Percentiles rank a stretch among this genome's conserved stretches.
These are phyloP conservation scores for Mimosa pudica DNA, from an alignment of 306 rosid genomes.

Conservation along the genomic window DNA sequence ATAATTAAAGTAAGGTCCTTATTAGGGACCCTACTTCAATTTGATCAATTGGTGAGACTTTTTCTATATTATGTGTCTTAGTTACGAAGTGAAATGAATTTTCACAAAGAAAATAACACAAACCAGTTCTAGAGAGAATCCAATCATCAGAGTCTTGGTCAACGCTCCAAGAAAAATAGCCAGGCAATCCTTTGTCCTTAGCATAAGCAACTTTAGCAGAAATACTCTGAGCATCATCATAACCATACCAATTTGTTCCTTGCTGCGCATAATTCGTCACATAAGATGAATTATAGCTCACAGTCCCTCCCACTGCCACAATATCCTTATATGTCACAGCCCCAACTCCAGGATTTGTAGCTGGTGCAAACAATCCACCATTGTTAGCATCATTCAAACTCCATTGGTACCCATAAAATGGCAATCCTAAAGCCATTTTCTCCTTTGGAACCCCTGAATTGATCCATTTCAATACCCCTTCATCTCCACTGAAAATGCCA, in stretches of 20 bases:
- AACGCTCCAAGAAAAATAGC: slow-evolving; percentile 42
- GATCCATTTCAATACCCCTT: slow-evolving; percentile 42
- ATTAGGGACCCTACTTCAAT: too few species aligned
- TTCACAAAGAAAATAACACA: neutral
- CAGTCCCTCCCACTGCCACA: neutral
- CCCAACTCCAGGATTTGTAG: slow-evolving; percentile 22
- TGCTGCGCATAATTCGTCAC: slow-evolving; percentile 45
- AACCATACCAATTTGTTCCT: slow-evolving; percentile 49
- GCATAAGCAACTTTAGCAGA: slow-evolving; percentile 44
- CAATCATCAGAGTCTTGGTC: slow-evolving; percentile 33
- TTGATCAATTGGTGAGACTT: too few species aligned
- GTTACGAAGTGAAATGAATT: too few species aligned
- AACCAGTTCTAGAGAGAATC: slow-evolving; percentile 44
- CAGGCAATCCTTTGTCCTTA: slow-evolving; percentile 36
- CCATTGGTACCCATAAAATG: slow-evolving; percentile 56
- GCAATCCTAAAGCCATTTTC: slow-evolving; percentile 46
- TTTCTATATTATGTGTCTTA: too few species aligned
- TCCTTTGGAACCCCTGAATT: slow-evolving; percentile 21
- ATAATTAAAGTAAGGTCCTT: too few species aligned
- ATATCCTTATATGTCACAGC: slow-evolving; percentile 30
- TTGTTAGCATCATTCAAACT: slow-evolving; percentile 9
- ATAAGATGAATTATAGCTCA: slow-evolving; percentile 37
- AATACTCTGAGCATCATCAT: slow-evolving; percentile 48
- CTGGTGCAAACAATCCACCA: slow-evolving; percentile 40
- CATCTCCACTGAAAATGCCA: slow-evolving; percentile 32